Evolutionary conservation across 2,329 filamentous ascomycete species (phyloP), one percentile per base, ranked within the genome.

Genomic region (Monosporascus ibericus): DNA sequence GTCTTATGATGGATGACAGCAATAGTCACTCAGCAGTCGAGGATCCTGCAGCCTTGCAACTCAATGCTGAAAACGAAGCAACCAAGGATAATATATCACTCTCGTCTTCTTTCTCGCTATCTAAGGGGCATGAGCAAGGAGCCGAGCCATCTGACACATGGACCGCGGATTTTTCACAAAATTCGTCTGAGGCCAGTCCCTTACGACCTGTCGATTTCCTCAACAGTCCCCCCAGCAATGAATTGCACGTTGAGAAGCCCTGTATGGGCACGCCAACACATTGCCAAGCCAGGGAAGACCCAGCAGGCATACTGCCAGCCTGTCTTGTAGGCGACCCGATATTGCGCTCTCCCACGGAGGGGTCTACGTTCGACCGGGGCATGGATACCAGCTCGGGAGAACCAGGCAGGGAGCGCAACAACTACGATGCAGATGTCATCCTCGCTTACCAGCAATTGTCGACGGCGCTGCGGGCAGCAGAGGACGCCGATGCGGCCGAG

Each of bases 401-500:
- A 24, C 42, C 8, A 14, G 18, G 6, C 14, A 27, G 25, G n/a
- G 14, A 27, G 17, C 11, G 14, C 11, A 22, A 25, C 22, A 15
- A n/a, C 42, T n/a, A 46, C 15, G 42, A 46, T 18, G 42, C 9
- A 24, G 24, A 27, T n/a, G 42, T 6, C 4, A n/a, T 27, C 42
- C 37, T 27, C 24, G 44, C 38, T 5, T 47, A 52, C 38, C 49
- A 44, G 34, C 27, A 46, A 36, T 11, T 53, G 4, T 44, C 44
- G 2, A 30, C 27, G 3, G 27, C 20, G 1, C 49, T 56, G 22
- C 50, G 57, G 24, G 44, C 47, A 24, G 55, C 40, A 48, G 52
- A 52, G 30, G 47, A 51, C n/a, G 27, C 46, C 37, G 57, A 58
- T 18, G 49, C 55, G 14, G 38, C 24, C 14, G 52, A 53, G 17